Evolutionary conservation across 1,284 basidiomycete species (phyloP), one percentile per base, ranked within the genome.

Genomic region (Inonotus obliquus): DNA sequence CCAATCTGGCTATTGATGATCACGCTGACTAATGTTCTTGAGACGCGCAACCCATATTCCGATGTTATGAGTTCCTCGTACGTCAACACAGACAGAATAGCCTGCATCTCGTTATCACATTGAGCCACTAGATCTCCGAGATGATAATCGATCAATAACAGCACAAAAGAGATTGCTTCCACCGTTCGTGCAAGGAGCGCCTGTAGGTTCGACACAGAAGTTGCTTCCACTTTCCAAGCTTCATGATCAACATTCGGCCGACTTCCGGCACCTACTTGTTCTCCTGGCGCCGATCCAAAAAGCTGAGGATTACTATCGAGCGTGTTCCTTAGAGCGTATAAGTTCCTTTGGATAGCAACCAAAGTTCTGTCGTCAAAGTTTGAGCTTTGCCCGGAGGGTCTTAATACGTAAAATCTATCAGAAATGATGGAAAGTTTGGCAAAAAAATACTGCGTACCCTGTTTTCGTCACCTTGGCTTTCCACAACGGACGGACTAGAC

Each of bases 1-100:
- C 92, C 92, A 68, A 98, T 98, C 72, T 98, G 96, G 69, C 96
- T 92, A 75, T 99, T 94, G 68, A 99, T 99, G 65, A 99, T 84
- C 38, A 96, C 89, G 66, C 95, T 96, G 11, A 98, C 94, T 21
- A 98, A 76, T n/a, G 87, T 87, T 66, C 93, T 83, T 6, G 96
- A 95, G 35, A 88, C 84, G 27, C 87, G 86, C 66, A 94, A 83
- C 32, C 96, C 96, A 68, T 86, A 84, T 69, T 89, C 84, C 47
- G 85, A 85, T 7, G 90, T 93, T 62, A 98, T 85, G 21, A 99
- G 81, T 39, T 90, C 89, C 70, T 92, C 87, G 68, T 91, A 97
- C 6, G 91, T 94, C 70, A 95, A 77, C 6, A 78, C 77, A 19
- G 78, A 75, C 52, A 96, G 79, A 0, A 86, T 71, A 61, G 84